Evolutionary conservation across 2,329 filamentous ascomycete genomes (phyloP), one percentile per base, ranked within the genome.

Genomic region (Gliomastix tumulicola): DNA sequence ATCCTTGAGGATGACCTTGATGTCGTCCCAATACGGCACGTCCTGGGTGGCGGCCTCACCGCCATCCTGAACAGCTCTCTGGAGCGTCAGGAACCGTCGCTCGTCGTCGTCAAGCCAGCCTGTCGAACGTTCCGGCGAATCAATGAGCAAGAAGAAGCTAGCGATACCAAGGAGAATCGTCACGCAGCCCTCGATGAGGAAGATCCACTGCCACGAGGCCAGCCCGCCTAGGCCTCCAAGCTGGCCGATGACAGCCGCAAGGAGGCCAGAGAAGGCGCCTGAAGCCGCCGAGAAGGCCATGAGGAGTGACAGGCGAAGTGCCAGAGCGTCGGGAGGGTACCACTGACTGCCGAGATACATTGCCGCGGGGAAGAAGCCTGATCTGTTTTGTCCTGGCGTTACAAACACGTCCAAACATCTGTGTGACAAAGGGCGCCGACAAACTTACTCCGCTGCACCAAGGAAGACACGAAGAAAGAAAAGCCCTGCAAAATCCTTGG

Each of bases 401-500:
- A 15, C n/a, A 12, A 31, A 31, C 10, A 16, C 9, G 16, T 8
- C 8, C 8, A 15, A 31, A 16, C 15, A 16, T 12, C 15, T 31
- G n/a, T 31, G 10, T 31, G 28, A 8, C 10, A 12, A 8, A 8
- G 28, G 11, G 16, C 9, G 16, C 10, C 19, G 17, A 20, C 6
- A 20, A 57, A 45, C 48, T 40, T 10, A 50, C 53, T 87, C 82
- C 3, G 69, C 72, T 13, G 84, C 51, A 5, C 82, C 81, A 1
- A 85, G 62, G 30, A 73, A 68, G 41, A 84, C 69, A 21, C 72
- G 68, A 6, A 71, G 60, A 3, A 60, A 47, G 3, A 74, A 51
- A 4, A 74, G 55, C 1, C 69, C 69, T 4, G 57, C 50, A 21
- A 64, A 73, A 40, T 60, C 67, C 21, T 55, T 54, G 0, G 74